Evolutionary conservation across 305 asterid species (phyloP).

Genomic region (Lippia alba): DNA sequence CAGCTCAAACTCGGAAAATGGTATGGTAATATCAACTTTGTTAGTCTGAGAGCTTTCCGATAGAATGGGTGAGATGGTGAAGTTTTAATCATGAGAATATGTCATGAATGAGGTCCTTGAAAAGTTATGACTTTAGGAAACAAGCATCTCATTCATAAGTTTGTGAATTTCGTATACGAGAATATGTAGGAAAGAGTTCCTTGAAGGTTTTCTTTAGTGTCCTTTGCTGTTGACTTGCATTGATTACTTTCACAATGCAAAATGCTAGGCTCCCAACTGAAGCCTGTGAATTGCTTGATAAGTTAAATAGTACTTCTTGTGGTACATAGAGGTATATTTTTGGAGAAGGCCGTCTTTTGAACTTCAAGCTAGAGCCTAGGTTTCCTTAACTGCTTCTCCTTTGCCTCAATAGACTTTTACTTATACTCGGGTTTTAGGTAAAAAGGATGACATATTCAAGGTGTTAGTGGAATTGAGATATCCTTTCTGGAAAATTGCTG

Average conservation of each 20-base stretch:
- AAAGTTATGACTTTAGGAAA: slow-evolving; percentile 10
- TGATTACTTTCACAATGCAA: not conserved
- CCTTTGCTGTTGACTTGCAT: too few relatives aligned
- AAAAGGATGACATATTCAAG: not conserved
- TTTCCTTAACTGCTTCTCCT: slow-evolving; percentile 8
- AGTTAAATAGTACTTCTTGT: not conserved
- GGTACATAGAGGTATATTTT: slow-evolving; percentile 4
- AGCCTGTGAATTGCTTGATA: not conserved
- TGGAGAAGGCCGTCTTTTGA: not conserved
- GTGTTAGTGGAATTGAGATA: slow-evolving; percentile 1
- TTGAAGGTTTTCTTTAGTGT: too few relatives aligned
- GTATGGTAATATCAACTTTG: slow-evolving; percentile 45
- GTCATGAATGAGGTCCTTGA: slow-evolving; percentile 26
- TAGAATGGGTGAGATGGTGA: slow-evolving; percentile 25
- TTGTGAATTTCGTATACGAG: too few relatives aligned
- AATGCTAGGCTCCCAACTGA: not conserved
- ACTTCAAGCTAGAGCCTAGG: slow-evolving; percentile 17
- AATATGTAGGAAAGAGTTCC: too few relatives aligned
- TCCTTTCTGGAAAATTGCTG: not conserved
- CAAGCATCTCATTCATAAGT: slow-evolving; percentile 2
- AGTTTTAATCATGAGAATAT: slow-evolving; percentile 17
- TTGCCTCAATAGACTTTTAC: not conserved
- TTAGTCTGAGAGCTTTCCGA: slow-evolving; percentile 20
- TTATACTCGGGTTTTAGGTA: too few relatives aligned
- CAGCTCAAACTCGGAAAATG: slow-evolving; percentile 61